Evolutionary conservation across 768 basidiomycete species (phyloP), one percentile per base, ranked within the genome.

Genomic region (Amanita fuliginea): DNA sequence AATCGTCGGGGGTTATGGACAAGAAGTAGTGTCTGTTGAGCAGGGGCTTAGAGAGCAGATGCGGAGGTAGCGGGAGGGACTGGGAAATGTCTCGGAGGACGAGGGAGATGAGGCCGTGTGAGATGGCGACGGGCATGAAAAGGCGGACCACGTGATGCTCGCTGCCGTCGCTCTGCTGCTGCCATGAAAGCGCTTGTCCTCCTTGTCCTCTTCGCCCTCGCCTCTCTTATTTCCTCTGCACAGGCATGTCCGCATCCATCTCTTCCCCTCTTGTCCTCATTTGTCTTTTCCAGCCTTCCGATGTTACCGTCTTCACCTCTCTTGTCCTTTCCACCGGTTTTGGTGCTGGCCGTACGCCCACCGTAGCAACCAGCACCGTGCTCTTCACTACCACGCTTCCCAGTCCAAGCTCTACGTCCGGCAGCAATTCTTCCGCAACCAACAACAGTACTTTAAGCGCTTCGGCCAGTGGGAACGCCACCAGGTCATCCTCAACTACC

Each of bases 11-110:
- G 22, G 71, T 61, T 50, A 87, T 65, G 16, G 64, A 57, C 42
- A 88, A 77, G 62, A 83, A 81, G 57, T 69, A 74, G 59, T 86
- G 84, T 33, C 85, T 71, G 60, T 84, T 78, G 3, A 69, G 67
- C 28, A 86, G 74, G 16, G 76, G 66, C 4, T 61, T 62, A 1
- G 83, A 85, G 51, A 87, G 55, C 42, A 86, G 70, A 60, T 82
- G 74, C 0, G 70, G 65, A 1, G 85, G 83, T 34, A 88, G 61
- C 71, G 69, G n/a, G 62, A 63, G 14, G 62, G 56, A 41, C 79
- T 68, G 3, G 78, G 74, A 30, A 52, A 86, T 77, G 60, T 80
- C 28, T 28, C 9, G 28, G 26, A 86, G 74, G 36, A 80, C 56
- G 53, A 73, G 60, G 40, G 70, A 59, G 49, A 82, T 62, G 6